These are phyloP conservation scores for Saccharomyces hybrid DNA, from an alignment of 1,139 yeast species.

Conservation along the genomic window DNA sequence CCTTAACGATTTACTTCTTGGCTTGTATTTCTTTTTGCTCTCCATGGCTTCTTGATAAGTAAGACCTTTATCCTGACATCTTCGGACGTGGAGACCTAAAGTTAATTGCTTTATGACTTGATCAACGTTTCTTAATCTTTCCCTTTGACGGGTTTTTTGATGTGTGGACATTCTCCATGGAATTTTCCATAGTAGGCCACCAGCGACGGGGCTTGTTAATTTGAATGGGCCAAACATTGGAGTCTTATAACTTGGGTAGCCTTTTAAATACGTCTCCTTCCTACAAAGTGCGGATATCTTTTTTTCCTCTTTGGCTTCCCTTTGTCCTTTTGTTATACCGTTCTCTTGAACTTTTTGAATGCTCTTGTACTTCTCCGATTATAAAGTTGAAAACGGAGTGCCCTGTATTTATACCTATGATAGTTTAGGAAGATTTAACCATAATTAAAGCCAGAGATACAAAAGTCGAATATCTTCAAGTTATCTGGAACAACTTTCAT, in stretches of 20 bases:
- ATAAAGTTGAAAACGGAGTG: background rate
- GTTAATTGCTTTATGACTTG: conserved; percentile 63
- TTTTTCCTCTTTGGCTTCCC: background rate
- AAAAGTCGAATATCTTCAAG: background rate
- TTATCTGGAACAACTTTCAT: background rate
- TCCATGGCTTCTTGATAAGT: conserved; percentile 47
- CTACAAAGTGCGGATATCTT: background rate
- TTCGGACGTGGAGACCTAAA: conserved; percentile 42
- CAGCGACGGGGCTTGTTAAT: conserved; percentile 51
- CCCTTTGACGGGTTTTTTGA: conserved; percentile 79
- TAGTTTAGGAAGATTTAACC: background rate
- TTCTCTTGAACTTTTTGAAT: background rate
- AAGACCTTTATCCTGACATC: conserved; percentile 41
- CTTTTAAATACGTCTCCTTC: background rate
- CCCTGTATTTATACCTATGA: background rate
- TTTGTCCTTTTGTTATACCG: background rate
- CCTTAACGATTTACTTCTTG: conserved; percentile 22
- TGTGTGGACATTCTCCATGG: conserved; percentile 72
- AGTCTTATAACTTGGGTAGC: background rate
- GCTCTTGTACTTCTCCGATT: background rate
- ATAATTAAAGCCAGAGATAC: background rate
- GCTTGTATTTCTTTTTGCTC: conserved; percentile 16
- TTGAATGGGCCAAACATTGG: conserved; percentile 78
- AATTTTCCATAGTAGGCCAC: conserved; percentile 83
- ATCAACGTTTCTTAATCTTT: conserved; percentile 76